Evolutionary conservation across 257 asterid species (phyloP).

Genomic region (Solanum bulbocastanum): DNA sequence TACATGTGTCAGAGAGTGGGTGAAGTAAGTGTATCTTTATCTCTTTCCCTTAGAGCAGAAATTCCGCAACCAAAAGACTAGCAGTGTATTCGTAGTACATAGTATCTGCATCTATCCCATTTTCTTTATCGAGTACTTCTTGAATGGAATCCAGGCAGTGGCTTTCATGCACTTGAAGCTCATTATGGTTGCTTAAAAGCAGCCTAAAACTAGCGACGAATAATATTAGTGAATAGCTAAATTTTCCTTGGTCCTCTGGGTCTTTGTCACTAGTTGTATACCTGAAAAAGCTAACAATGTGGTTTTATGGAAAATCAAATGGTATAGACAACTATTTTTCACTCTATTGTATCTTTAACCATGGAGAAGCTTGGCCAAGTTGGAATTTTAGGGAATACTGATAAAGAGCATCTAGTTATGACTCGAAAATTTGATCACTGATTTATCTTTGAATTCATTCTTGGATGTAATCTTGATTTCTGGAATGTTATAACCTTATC

Average conservation of each 20-base stretch:
- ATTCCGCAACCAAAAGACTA: not conserved
- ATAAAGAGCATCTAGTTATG: not conserved
- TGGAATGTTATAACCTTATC: conserved; percentile 8
- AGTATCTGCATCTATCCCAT: not conserved
- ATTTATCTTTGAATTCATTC: not conserved
- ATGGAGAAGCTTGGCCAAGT: not conserved
- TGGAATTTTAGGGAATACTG: not conserved
- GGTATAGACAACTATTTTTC: not conserved
- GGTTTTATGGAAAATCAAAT: not conserved
- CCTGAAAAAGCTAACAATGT: not conserved
- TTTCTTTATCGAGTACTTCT: not conserved
- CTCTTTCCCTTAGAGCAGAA: not conserved
- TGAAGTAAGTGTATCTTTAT: not conserved
- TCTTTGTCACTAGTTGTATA: not conserved
- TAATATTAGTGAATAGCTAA: not conserved
- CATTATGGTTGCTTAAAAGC: not conserved
- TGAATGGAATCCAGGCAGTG: not conserved
- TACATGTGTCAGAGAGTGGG: not conserved
- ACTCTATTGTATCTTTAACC: not conserved
- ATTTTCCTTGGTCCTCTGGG: not conserved
- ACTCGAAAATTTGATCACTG: not conserved
- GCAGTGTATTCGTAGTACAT: not conserved
- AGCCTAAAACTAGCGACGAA: not conserved
- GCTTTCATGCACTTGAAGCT: not conserved
- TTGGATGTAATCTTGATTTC: not conserved